Evolutionary conservation across 768 basidiomycete genomes (phyloP), one percentile per base, ranked within the genome.

Genomic region (Leccinum boreale): DNA sequence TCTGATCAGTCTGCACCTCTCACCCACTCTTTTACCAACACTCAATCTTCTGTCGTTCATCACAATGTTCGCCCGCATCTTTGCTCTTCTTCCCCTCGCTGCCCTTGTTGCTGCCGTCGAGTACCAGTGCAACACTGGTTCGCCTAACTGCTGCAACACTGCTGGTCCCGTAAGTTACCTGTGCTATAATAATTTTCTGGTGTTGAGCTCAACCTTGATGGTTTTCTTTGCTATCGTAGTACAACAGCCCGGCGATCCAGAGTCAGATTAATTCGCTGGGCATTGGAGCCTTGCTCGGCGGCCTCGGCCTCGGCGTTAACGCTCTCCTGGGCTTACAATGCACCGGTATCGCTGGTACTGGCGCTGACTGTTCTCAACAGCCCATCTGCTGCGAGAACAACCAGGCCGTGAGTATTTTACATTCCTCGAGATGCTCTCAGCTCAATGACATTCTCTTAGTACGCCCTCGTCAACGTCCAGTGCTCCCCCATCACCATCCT

Each of bases 281-380:
- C 12, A 0, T 45, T 14, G 44, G n/a, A 26, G 7, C 7, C 10
- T 0, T 19, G 15, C 2, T 47, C 2, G 46, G 19, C 8, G 2
- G 12, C 23, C 8, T 47, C 3, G 6, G 0, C n/a, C 1, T 9
- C 7, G 2, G 3, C 3, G 46, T 12, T 0, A 3, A 8, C 6
- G 46, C 23, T 8, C 0, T 26, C 24, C 2, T 47, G 7, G 46
- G 46, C 15, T 17, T 47, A 1, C 14, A 17, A 15, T 47, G 46
- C 24, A 47, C 21, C 15, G 5, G 21, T 9, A 47, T 47, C 14
- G 23, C 14, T 17, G 46, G 46, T 24, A 26, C 8, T 21, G 46
- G 19, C 8, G 3, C 15, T 2, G 10, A 26, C 24, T 48, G 47
- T 4, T 1, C 15, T 0, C 46, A 47, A 2, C 15, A 26, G 4